A percentile compares a stretch with the other conserved stretches of the same genome.
These are phyloP conservation scores for Chrysanthemum seticuspe DNA, from an alignment of 129 eudicot genomes.

Conservation along the genomic window DNA sequence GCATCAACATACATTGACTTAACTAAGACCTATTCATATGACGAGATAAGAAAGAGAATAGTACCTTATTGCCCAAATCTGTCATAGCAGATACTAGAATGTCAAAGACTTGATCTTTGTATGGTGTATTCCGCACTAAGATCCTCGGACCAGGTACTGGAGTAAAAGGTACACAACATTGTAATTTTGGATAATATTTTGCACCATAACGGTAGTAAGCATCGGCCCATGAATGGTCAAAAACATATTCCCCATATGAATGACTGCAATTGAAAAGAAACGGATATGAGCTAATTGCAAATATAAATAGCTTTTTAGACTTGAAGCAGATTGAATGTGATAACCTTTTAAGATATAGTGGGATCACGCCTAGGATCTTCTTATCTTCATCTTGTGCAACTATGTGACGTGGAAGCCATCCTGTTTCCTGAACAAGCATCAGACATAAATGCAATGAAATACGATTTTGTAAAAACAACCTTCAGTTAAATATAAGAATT, in stretches of 20 bases:
- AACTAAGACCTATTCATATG: no score
- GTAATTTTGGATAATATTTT: conserved; percentile 90
- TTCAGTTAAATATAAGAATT: neutral
- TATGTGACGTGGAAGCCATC: conserved; percentile 91
- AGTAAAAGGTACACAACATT: conserved; percentile 90
- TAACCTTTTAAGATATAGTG: conserved; percentile 93
- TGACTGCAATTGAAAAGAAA: conserved; percentile 60
- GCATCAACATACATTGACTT: no score
- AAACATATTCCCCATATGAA: conserved; percentile 96
- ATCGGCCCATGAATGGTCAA: conserved; percentile 98
- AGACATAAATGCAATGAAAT: conserved; percentile 14
- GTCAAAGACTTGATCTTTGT: conserved; percentile 82
- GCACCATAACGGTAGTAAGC: conserved; percentile 87
- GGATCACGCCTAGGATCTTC: conserved; percentile 78
- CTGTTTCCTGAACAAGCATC: conserved; percentile 70
- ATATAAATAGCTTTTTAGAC: neutral
- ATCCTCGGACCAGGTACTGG: conserved; percentile 98
- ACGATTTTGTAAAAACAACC: conserved; percentile 5
- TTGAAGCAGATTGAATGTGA: neutral
- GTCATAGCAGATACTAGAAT: conserved; percentile 82
- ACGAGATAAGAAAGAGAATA: neutral
- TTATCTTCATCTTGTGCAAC: conserved; percentile 68
- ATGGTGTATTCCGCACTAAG: conserved; percentile 58
- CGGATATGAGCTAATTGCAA: conserved; percentile 13
- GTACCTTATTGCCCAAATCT: conserved; percentile 79